These are phyloP conservation scores for Brettanomyces bruxellensis DNA, from an alignment of 805 yeast genomes.

Conservation along the genomic window DNA sequence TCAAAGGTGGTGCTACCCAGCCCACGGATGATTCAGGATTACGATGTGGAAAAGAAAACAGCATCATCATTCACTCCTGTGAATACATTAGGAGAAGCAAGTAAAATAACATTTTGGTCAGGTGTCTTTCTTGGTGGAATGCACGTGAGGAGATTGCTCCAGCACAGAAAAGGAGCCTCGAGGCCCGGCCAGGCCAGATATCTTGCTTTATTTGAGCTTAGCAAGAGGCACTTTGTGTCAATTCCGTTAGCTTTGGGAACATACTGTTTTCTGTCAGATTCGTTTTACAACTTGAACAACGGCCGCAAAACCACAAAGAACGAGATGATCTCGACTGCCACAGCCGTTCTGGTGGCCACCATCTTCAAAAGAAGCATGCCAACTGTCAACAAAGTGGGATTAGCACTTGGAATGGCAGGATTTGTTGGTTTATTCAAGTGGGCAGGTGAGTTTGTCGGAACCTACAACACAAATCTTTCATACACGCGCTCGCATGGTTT, in stretches of 20 bases:
- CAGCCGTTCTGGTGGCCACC: constrained; percentile 16
- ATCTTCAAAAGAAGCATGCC: constrained; percentile 19
- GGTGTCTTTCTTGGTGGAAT: constrained; percentile 27
- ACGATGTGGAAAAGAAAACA: constrained; percentile 3
- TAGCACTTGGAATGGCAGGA: constrained; percentile 34
- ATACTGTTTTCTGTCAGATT: constrained; percentile 24
- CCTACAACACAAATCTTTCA: constrained; percentile 35
- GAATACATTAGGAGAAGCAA: constrained; percentile 22
- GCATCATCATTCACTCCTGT: constrained; percentile 16
- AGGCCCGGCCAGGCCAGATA: constrained; percentile 30
- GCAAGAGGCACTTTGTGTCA: constrained; percentile 22
- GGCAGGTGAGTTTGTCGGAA: constrained; percentile 44
- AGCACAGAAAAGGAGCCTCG: constrained; percentile 27
- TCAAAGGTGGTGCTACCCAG: constrained; percentile 11
- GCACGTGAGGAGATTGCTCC: constrained; percentile 28
- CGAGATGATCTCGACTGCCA: constrained; percentile 21
- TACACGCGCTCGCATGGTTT: constrained; percentile 30
- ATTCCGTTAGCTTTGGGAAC: constrained; percentile 26
- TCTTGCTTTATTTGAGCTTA: constrained; percentile 22
- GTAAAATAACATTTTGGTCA: constrained; percentile 20
- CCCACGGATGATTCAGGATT: constrained; percentile 20
- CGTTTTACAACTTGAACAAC: constrained; percentile 21
- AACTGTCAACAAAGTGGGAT: constrained; percentile 34
- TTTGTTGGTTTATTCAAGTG: constrained; percentile 40
- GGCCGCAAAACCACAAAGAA: constrained; percentile 21